Evolutionary conservation across 257 asterid genomes (phyloP).

Genomic region (Salvia miltiorrhiza): DNA sequence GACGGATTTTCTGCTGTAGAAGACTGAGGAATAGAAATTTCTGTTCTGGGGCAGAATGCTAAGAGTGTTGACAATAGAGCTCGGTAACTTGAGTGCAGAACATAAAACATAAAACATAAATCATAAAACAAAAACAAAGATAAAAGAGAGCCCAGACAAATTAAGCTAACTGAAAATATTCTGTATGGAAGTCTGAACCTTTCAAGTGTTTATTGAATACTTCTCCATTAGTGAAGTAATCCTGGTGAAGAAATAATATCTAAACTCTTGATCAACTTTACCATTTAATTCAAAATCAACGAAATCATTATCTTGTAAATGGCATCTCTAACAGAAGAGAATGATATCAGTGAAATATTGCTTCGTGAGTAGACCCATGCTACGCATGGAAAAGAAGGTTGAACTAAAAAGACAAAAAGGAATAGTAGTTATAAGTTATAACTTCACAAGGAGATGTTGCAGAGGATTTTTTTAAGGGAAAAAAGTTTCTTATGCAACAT

Average conservation of each 20-base stretch:
- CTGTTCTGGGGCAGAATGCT: conserved; percentile 2
- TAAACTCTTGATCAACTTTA: background rate
- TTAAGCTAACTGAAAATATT: background rate
- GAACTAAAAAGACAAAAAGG: background rate
- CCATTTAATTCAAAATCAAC: background rate
- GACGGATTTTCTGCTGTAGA: background rate
- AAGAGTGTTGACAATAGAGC: background rate
- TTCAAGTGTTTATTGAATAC: background rate
- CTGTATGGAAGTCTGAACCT: background rate
- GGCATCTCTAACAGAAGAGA: background rate
- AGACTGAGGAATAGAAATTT: background rate
- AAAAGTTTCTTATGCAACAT: too few species aligned
- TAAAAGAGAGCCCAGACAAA: background rate
- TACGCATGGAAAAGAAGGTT: background rate
- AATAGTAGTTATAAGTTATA: background rate
- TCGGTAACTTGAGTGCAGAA: background rate
- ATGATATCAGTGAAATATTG: background rate
- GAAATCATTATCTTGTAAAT: too few species aligned
- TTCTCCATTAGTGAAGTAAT: background rate
- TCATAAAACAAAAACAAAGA: background rate
- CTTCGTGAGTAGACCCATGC: background rate
- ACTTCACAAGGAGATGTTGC: too few species aligned
- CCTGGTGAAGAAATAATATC: background rate
- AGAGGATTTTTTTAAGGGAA: too few species aligned
- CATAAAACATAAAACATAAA: background rate